phyloP scores from a whole-genome alignment of 331 rosid genomes.

The Stylosanthes scabra region DNA sequence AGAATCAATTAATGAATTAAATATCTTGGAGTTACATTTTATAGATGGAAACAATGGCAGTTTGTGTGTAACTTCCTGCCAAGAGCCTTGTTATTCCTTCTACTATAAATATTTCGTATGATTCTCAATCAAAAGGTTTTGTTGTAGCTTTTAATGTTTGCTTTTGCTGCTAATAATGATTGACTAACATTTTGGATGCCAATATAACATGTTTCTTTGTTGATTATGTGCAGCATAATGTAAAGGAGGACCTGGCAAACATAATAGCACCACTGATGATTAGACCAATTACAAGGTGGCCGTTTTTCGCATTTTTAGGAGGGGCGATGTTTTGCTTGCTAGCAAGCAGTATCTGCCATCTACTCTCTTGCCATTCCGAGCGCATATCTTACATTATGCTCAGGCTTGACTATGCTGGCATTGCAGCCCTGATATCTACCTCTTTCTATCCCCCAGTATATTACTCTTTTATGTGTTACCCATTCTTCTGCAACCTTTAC shows the following conservation, averaged over 20 bases:
- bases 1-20: not conserved
- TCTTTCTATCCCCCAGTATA: constrained; percentile 95
- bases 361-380: constrained; percentile 89
- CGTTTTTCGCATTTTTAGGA: constrained; percentile 86
- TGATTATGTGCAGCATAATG: constrained; percentile 59
- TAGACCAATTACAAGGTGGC: constrained; percentile 95
- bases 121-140: constrained; percentile 16
- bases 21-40: constrained; percentile 5
- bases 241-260: constrained; percentile 83
- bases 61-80: constrained; percentile 21
- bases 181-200: constrained; percentile 32
- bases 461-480: constrained; percentile 96
- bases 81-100: not conserved
- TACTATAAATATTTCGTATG: not conserved
- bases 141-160: not conserved
- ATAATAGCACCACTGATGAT: constrained; percentile 74
- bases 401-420: constrained; percentile 96
- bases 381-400: constrained; percentile 86
- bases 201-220: constrained; percentile 35
- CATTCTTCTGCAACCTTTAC: constrained; percentile 90
- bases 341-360: constrained; percentile 95
- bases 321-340: constrained; percentile 99
- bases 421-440: constrained; percentile 92
- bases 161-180: constrained; percentile 28
- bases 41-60: constrained; percentile 13